phyloP scores from a whole-genome alignment of 257 asterid species.

The Ligustrum vulgare region DNA sequence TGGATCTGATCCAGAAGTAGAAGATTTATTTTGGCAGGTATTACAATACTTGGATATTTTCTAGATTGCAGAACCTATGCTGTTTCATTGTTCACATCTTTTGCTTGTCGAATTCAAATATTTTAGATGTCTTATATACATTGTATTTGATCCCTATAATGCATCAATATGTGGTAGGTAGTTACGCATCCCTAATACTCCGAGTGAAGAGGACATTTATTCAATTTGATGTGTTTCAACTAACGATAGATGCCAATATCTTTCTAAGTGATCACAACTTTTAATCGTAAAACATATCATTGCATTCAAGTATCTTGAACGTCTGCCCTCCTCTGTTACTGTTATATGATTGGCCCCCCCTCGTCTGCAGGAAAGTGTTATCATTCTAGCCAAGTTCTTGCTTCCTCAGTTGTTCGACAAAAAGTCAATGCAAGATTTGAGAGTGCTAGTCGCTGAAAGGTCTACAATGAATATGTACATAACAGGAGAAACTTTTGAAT shows the following conservation, averaged over 20 bases:
- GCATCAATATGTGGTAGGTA: no score
- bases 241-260: background rate
- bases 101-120: no score
- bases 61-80: no score
- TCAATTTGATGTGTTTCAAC: no score
- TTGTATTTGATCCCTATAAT: no score
- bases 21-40: slow-evolving; percentile 97
- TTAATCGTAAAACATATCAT: background rate
- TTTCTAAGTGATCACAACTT: background rate
- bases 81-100: no score
- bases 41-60: slow-evolving; percentile 7
- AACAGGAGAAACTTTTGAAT: slow-evolving; percentile 79
- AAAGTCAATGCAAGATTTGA: slow-evolving; percentile 74
- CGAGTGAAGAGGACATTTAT: no score
- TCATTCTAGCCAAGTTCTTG: slow-evolving; percentile 70
- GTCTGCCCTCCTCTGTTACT: slow-evolving; percentile 17
- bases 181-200: no score
- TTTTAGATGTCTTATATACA: no score
- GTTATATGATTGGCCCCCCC: slow-evolving; percentile 20
- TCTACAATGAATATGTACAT: slow-evolving; percentile 63
- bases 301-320: slow-evolving; percentile 11
- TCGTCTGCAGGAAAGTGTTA: slow-evolving; percentile 75
- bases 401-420: slow-evolving; percentile 81
- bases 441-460: slow-evolving; percentile 72
- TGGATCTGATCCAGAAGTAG: slow-evolving; percentile 75